Evolutionary conservation across 148 eudicot species (phyloP).

Genomic region (Polygonum maritimum): DNA sequence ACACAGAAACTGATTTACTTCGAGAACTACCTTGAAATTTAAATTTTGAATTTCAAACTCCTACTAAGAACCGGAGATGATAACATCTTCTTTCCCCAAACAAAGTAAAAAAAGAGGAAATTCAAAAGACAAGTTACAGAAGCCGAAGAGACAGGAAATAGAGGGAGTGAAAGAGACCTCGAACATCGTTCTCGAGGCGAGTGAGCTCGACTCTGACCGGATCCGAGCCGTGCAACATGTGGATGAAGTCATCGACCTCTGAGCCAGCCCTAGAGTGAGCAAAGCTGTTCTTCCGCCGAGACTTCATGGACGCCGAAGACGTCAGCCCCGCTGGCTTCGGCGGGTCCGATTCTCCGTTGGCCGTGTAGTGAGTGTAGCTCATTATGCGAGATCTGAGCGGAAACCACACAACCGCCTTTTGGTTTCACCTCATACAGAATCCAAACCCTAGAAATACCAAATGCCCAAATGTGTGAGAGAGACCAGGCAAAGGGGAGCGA

Average conservation of each 20-base stretch:
- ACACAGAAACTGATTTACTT: neutral
- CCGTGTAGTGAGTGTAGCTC: constrained; percentile 18
- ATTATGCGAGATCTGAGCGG: constrained; percentile 13
- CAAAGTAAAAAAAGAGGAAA: neutral
- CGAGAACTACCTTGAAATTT: neutral
- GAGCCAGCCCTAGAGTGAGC: constrained; percentile 28
- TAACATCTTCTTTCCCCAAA: neutral
- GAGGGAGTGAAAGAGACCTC: constrained; percentile 38
- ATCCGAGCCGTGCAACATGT: constrained; percentile 78
- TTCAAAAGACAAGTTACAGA: neutral
- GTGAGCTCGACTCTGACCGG: constrained; percentile 83
- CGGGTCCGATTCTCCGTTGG: constrained; percentile 26
- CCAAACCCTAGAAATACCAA: constrained; percentile 8
- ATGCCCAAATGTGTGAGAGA: neutral
- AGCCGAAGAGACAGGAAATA: neutral
- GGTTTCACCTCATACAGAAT: neutral
- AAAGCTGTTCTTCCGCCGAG: constrained; percentile 26
- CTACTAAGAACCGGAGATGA: neutral
- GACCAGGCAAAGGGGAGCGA: neutral
- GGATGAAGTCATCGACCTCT: constrained; percentile 47
- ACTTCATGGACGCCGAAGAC: constrained; percentile 34
- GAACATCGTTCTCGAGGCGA: constrained; percentile 77
- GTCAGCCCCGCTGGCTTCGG: constrained; percentile 30
- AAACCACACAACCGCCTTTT: neutral
- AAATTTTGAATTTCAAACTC: neutral